A percentile compares a stretch with the other conserved stretches of the same genome.
These are phyloP conservation scores for Amphicarpaea edgeworthii DNA, from an alignment of 306 rosid genomes.

Conservation along the genomic window DNA sequence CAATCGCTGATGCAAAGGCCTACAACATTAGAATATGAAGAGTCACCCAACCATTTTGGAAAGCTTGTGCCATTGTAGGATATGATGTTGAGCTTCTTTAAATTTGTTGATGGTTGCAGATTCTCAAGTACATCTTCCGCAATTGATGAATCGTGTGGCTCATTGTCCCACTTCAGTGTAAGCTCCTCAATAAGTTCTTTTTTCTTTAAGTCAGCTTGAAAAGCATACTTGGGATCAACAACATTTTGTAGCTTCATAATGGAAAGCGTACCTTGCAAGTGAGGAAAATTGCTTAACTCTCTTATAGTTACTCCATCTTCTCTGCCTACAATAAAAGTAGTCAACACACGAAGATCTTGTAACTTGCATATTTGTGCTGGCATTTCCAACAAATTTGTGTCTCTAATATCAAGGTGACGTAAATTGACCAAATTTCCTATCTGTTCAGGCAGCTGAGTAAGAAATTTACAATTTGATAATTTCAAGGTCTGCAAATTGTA, in stretches of 20 bases:
- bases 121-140: not conserved
- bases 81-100: not conserved
- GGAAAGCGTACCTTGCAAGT: not conserved
- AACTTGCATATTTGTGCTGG: not conserved
- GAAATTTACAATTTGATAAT: not conserved
- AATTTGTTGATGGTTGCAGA: not conserved
- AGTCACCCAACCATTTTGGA: not conserved
- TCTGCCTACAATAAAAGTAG: not conserved
- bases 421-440: not conserved
- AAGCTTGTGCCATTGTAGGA: not conserved
- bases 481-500: conserved; percentile 9
- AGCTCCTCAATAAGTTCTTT: not conserved
- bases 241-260: conserved; percentile 24
- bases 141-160: not conserved
- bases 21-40: conserved; percentile 3
- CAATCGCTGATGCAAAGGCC: not conserved
- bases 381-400: not conserved
- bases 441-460: not conserved
- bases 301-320: not conserved
- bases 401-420: not conserved
- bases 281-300: not conserved
- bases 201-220: not conserved
- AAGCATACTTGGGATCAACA: conserved; percentile 7
- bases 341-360: not conserved
- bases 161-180: not conserved